Evolutionary conservation across 179 eudicot species (phyloP), one percentile per base, ranked within the genome.

Genomic region (Silene coronaria): DNA sequence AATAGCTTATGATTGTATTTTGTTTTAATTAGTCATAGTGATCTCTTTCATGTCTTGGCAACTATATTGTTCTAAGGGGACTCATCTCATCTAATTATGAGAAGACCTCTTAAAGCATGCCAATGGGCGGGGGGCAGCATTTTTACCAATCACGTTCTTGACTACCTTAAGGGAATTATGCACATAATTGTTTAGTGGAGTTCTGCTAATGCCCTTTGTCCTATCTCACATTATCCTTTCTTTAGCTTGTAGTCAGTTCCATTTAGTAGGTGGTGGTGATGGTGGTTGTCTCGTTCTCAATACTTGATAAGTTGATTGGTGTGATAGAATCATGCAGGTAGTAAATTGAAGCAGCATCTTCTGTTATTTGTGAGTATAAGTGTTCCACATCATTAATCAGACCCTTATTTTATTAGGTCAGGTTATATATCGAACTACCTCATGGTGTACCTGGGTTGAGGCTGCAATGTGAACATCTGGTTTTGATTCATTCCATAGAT

Each of bases 391-490:
- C 26, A 5, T 3, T 74, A 51, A 73, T 10, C 45, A 24, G 23
- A 60, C 24, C 55, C 16, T 42, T 61, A 22, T 65, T 32, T 79
- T 74, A 67, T 73, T 65, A 95, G 99, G 99, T 60, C 91, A 84
- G 99, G 78, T 90, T 84, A 75, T 95, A 79, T 82, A 84, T 95
- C 71, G 91, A 88, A 82, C 97, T 91, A 63, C 99, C 99, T 69
- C 81, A 79, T 84, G 97, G 97, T 27, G 92, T 71, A 88, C 87
- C 22, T 95, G 97, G 99, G 89, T 87, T 78, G 99, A 95, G 89
- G 93, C 90, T 62, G 91, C 97, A 36, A 89, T 95, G 97, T 89
- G 92, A 51, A 81, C 96, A 61, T 90, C 93, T 57, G 97, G 97
- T 34, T 91, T 92, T 81, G 92, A 88, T 78, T 88, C 97, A 45